phyloP scores from a whole-genome alignment of 1,139 yeast genomes.

The Magnusiomyces fungicola region DNA sequence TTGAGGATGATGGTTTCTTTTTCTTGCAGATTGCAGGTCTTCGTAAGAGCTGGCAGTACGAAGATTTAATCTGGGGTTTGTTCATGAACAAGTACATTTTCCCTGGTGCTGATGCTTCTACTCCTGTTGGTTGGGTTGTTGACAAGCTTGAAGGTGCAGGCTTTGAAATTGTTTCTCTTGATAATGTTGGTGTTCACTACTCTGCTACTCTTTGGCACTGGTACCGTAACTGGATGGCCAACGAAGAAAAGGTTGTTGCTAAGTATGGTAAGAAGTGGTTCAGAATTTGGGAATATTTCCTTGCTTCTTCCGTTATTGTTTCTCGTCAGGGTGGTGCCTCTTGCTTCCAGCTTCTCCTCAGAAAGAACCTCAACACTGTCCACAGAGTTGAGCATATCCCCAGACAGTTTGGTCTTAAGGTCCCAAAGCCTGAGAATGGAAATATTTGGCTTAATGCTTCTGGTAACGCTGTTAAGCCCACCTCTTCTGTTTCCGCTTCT shows the following conservation, averaged over 20 bases:
- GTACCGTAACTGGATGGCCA: constrained; percentile 92
- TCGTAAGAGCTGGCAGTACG: constrained; percentile 91
- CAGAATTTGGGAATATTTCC: constrained; percentile 90
- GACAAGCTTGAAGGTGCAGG: constrained; percentile 76
- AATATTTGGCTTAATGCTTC: constrained; percentile 40
- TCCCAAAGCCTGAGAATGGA: constrained; percentile 50
- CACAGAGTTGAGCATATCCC: constrained; percentile 82
- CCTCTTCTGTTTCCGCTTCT: background rate
- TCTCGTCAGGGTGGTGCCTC: constrained; percentile 93
- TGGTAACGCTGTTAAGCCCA: background rate
- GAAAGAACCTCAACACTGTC: constrained; percentile 81
- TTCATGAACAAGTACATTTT: constrained; percentile 94
- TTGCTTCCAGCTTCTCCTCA: constrained; percentile 82
- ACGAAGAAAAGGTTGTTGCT: constrained; percentile 66
- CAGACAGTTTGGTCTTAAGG: constrained; percentile 64
- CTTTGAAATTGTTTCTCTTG: constrained; percentile 76
- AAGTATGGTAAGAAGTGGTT: constrained; percentile 88
- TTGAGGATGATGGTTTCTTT: constrained; percentile 87
- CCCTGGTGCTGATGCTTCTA: constrained; percentile 98
- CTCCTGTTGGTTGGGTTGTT: constrained; percentile 81
- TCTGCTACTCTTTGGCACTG: constrained; percentile 90
- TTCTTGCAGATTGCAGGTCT: constrained; percentile 86
- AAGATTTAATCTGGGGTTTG: constrained; percentile 89
- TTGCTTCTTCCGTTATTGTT: constrained; percentile 72
- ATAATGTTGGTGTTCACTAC: constrained; percentile 88